Percentiles rank a stretch among this genome's conserved stretches.
These are phyloP conservation scores for Trametes villosa DNA, from an alignment of 768 basidiomycete species.

Conservation along the genomic window DNA sequence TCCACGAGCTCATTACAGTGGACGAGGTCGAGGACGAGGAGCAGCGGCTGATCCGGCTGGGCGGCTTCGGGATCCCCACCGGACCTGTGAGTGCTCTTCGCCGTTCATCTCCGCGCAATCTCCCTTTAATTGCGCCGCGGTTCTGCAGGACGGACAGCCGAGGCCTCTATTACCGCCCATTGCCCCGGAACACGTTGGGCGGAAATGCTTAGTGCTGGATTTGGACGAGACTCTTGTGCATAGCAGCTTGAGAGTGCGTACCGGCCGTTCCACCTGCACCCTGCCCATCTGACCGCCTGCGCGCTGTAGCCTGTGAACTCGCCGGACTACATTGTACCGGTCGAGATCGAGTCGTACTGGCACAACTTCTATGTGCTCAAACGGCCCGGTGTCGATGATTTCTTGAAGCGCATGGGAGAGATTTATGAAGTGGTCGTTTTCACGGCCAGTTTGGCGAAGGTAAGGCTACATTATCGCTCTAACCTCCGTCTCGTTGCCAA, in stretches of 20 bases:
- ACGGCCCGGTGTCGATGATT: constrained; percentile 96
- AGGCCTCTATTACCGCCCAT: constrained; percentile 88
- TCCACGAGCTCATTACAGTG: constrained; percentile 52
- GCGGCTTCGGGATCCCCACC: constrained; percentile 92
- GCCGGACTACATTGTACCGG: constrained; percentile 95
- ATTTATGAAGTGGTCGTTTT: constrained; percentile 98
- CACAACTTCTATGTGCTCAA: constrained; percentile 99
- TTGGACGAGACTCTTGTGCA: constrained; percentile 96
- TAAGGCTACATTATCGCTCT: constrained; percentile 35
- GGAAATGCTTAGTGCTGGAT: constrained; percentile 95
- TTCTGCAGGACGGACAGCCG: constrained; percentile 76
- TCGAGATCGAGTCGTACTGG: constrained; percentile 97
- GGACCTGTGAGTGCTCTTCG: constrained; percentile 68
- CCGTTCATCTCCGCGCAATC: constrained; percentile 9
- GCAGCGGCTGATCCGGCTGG: constrained; percentile 82
- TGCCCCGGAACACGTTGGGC: constrained; percentile 76
- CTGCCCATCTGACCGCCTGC: background rate
- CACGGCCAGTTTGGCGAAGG: constrained; percentile 97
- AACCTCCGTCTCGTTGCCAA: background rate
- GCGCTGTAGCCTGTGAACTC: constrained; percentile 61
- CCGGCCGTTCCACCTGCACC: background rate
- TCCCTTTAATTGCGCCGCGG: background rate
- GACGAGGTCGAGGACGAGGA: constrained; percentile 83
- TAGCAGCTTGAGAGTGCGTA: constrained; percentile 90
- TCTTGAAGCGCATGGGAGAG: constrained; percentile 97